These are phyloP conservation scores for Peronospora farinosa DNA, from an alignment of 352 stramenopile species.

Conservation along the genomic window DNA sequence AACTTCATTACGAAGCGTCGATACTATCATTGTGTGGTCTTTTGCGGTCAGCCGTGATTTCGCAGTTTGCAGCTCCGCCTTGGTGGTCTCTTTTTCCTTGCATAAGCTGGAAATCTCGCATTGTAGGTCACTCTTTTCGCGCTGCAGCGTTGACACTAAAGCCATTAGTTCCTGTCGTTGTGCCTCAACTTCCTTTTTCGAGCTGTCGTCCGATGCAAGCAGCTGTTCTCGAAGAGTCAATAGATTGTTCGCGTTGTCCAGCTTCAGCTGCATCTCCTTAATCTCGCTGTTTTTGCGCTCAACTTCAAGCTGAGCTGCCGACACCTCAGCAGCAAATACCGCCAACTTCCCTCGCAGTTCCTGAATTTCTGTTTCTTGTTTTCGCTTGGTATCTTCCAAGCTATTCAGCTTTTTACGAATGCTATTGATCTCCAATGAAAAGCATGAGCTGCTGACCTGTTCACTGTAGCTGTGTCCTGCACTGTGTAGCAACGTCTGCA, in stretches of 20 bases:
- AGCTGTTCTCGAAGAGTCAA: conserved; percentile 44
- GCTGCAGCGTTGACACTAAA: conserved; percentile 36
- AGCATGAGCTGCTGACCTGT: conserved; percentile 9
- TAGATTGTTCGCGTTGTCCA: conserved; percentile 37
- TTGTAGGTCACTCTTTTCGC: conserved; percentile 35
- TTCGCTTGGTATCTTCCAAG: conserved; percentile 28
- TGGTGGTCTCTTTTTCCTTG: conserved; percentile 24
- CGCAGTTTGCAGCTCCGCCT: conserved; percentile 29
- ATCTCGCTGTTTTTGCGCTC: conserved; percentile 43
- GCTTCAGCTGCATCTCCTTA: conserved; percentile 46
- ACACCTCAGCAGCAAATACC: conserved; percentile 15
- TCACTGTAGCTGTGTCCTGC: conserved; percentile 6
- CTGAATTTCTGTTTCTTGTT: conserved; percentile 25
- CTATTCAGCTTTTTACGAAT: conserved; percentile 29
- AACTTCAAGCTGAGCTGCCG: conserved; percentile 29
- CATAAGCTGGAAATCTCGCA: conserved; percentile 20
- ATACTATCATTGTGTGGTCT: conserved; percentile 49
- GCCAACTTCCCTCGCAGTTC: conserved; percentile 38
- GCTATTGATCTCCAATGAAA: conserved; percentile 29
- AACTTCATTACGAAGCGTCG: conserved; percentile 59
- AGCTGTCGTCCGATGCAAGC: conserved; percentile 39
- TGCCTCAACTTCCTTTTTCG: conserved; percentile 35
- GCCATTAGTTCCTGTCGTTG: conserved; percentile 42
- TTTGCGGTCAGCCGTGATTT: conserved; percentile 41
- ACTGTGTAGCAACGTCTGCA: conserved; percentile 22